These are phyloP conservation scores for Stagonosporopsis vannaccii DNA, from an alignment of 2,329 filamentous ascomycete genomes.

Conservation along the genomic window DNA sequence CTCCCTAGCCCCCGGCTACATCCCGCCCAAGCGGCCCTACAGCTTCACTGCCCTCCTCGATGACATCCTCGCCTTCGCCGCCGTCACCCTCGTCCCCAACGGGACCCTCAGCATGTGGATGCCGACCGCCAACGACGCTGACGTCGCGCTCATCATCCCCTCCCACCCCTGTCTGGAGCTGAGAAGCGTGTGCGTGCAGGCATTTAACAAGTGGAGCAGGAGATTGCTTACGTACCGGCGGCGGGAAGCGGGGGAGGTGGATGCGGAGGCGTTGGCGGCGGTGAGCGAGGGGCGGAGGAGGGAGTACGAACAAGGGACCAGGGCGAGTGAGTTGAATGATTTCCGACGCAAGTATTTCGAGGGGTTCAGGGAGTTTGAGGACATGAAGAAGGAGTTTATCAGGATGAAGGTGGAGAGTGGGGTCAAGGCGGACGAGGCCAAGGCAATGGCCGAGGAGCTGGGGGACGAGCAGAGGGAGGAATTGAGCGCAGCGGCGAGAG, in stretches of 20 bases:
- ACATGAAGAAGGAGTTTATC: constrained; percentile 38
- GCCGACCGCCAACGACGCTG: constrained; percentile 72
- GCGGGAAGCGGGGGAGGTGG: constrained; percentile 60
- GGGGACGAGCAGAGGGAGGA: neutral
- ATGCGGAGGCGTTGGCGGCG: neutral
- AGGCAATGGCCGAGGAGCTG: neutral
- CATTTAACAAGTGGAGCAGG: constrained; percentile 93
- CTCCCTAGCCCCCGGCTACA: constrained; percentile 62
- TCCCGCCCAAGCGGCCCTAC: constrained; percentile 90
- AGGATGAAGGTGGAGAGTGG: constrained; percentile 28
- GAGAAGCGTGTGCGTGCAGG: constrained; percentile 79
- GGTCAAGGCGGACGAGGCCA: neutral
- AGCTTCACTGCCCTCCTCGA: constrained; percentile 89
- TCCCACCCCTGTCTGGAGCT: constrained; percentile 77
- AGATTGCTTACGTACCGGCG: constrained; percentile 86
- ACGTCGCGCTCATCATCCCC: constrained; percentile 78
- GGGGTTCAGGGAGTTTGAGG: constrained; percentile 49
- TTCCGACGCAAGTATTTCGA: constrained; percentile 67
- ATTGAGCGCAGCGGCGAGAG: neutral
- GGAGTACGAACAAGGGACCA: constrained; percentile 54
- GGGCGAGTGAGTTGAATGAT: constrained; percentile 71
- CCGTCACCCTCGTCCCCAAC: constrained; percentile 75
- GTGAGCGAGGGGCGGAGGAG: constrained; percentile 28
- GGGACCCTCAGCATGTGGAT: constrained; percentile 95
- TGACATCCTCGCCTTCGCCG: constrained; percentile 85